Conservation (phyloP, 306 rosid genomes). For the Biancaea sappan region DNA sequence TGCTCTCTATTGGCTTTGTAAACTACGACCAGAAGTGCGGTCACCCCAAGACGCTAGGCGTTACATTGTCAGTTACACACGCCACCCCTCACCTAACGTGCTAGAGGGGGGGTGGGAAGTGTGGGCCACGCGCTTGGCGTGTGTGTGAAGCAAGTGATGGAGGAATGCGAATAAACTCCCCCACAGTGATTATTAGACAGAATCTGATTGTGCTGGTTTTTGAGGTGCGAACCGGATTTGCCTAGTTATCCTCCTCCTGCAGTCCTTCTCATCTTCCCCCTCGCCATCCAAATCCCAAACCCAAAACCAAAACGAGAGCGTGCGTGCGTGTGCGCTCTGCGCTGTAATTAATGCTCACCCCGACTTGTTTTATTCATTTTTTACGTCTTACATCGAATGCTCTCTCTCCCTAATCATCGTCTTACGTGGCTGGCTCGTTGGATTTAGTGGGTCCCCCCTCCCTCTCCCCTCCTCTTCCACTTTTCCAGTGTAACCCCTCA, state of each 20-base stretch:
- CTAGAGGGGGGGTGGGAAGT: neutral
- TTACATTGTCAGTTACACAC: slow-evolving; percentile 45
- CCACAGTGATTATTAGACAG: slow-evolving; percentile 40
- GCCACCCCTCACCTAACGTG: slow-evolving; percentile 50
- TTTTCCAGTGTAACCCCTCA: slow-evolving; percentile 49
- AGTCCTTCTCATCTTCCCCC: too few relatives aligned
- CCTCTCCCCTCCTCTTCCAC: slow-evolving; percentile 31
- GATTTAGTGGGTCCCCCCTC: slow-evolving; percentile 74
- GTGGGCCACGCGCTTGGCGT: slow-evolving; percentile 26
- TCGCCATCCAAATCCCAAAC: neutral
- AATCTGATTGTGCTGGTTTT: slow-evolving; percentile 41
- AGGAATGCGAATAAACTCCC: neutral
- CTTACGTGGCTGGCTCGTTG: slow-evolving; percentile 56
- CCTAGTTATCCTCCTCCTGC: slow-evolving; percentile 34
- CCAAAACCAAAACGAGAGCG: slow-evolving; percentile 28
- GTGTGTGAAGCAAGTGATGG: slow-evolving; percentile 1
- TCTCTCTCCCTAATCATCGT: slow-evolving; percentile 47
- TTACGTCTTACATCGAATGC: slow-evolving; percentile 40
- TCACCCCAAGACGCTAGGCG: slow-evolving; percentile 60
- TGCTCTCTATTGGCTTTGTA: slow-evolving; percentile 65
- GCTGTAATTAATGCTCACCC: slow-evolving; percentile 33
- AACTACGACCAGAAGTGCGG: slow-evolving; percentile 48
- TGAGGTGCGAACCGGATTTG: slow-evolving; percentile 54
- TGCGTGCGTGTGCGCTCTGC: neutral
- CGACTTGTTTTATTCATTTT: slow-evolving; percentile 1